Evolutionary conservation across 495 filamentous ascomycete genomes (phyloP), one percentile per base, ranked within the genome.

Genomic region (Podospora australis): DNA sequence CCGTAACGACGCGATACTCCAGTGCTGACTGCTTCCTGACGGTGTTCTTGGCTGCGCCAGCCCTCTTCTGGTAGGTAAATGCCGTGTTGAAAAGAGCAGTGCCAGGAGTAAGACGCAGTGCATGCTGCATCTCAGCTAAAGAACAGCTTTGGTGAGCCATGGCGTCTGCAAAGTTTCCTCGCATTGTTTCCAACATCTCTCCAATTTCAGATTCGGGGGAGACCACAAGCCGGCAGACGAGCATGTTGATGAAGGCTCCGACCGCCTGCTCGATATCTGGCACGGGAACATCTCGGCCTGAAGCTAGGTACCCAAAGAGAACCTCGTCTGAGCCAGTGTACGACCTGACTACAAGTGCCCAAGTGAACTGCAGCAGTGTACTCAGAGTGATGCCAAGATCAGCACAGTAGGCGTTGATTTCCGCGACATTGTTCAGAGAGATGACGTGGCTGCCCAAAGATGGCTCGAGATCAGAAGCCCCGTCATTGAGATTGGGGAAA

Each of bases 271-370:
- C 57, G 19, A 56, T 48, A 28, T 55, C 26, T 3, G 52, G 41
- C 2, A 59, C 44, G 23, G 58, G 52, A 7, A 56, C 34, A n/a
- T 59, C 52, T 0, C 62, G 49, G 1, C 54, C 56, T 1, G 58
- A 59, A 2, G 61, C 24, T 22, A 62, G 17, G 35, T 56, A 63
- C 22, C 79, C 79, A 51, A 83, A 84, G 50, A 73, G 77, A n/a
- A 82, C 68, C 23, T 78, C 71, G 36, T 79, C 69, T 3, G 69
- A 73, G 1, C 62, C 65, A 1, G 75, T 78, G 52, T 78, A 78
- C 8, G 58, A 57, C 24, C 69, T 67, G 6, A 83, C 65, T 0
- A 80, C 72, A 9, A 82, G 58, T 3, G 74, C 74, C 80, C 80
- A 83, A 6, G 70, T 76, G 23, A 77, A 64, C 21, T 81, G 59